Evolutionary conservation across 2,329 filamentous ascomycete species (phyloP).

Genomic region (Cladosporium sp.): DNA sequence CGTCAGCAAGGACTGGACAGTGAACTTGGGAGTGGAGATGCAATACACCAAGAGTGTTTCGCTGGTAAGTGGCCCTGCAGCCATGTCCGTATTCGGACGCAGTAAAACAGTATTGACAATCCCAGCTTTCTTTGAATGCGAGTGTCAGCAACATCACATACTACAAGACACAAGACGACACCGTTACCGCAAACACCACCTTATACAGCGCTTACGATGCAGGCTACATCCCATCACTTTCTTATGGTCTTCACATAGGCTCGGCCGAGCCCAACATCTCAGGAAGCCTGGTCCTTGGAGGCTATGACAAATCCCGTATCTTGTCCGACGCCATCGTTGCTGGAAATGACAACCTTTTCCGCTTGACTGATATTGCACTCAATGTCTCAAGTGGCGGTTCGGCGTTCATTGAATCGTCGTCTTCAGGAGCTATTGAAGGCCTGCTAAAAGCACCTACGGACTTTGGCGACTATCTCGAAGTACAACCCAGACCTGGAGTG

Average conservation of each 20-base stretch:
- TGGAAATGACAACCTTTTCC: slow-evolving; percentile 22
- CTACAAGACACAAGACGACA: not conserved
- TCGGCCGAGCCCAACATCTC: slow-evolving; percentile 20
- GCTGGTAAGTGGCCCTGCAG: slow-evolving; percentile 19
- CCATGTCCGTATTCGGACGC: not conserved
- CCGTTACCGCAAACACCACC: slow-evolving; percentile 15
- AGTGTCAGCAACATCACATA: slow-evolving; percentile 13
- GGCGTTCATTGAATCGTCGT: slow-evolving; percentile 34
- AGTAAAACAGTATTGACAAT: not conserved
- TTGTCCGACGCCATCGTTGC: slow-evolving; percentile 19
- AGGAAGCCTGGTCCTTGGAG: slow-evolving; percentile 23
- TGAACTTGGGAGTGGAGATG: slow-evolving; percentile 6
- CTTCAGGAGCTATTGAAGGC: slow-evolving; percentile 25
- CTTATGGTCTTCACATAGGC: slow-evolving; percentile 25
- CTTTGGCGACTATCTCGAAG: slow-evolving; percentile 2
- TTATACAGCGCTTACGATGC: slow-evolving; percentile 19
- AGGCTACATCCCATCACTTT: slow-evolving; percentile 22
- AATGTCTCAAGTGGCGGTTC: slow-evolving; percentile 44
- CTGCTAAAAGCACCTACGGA: slow-evolving; percentile 12
- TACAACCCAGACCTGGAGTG: slow-evolving; percentile 27
- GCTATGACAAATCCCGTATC: slow-evolving; percentile 25
- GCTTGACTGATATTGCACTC: slow-evolving; percentile 45
- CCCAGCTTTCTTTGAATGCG: slow-evolving; percentile 22
- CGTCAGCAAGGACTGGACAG: slow-evolving; percentile 20
- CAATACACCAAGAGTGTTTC: slow-evolving; percentile 21